Evolutionary conservation across 2,329 filamentous ascomycete genomes (phyloP).

Genomic region (Xylariaceae sp.): DNA sequence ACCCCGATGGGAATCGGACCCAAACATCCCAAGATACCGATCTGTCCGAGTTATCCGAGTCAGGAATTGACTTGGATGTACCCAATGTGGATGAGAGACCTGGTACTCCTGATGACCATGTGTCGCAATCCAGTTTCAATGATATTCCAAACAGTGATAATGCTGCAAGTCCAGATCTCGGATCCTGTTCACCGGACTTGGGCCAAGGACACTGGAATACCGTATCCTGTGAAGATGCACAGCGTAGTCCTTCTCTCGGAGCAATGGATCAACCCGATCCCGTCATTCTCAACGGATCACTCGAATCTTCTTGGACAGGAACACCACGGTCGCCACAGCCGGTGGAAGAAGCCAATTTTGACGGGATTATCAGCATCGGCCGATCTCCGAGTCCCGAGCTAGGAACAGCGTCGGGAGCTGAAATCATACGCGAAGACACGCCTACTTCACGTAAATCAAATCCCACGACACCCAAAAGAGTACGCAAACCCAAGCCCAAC

Average conservation of each 20-base stretch:
- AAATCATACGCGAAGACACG: not conserved
- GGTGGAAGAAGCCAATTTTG: not conserved
- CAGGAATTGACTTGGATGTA: no score
- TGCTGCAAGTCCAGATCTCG: not conserved
- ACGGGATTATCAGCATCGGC: not conserved
- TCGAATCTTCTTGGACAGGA: not conserved
- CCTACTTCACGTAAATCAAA: not conserved
- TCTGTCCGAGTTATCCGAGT: no score
- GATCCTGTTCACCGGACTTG: not conserved
- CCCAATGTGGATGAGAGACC: no score
- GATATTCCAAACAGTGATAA: not conserved
- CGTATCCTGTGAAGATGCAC: not conserved
- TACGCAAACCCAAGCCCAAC: conserved; percentile 3
- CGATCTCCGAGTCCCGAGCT: conserved; percentile 16
- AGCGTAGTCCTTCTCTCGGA: conserved; percentile 10
- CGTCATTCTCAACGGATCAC: not conserved
- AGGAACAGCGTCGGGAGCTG: conserved; percentile 8
- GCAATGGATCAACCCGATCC: conserved; percentile 5
- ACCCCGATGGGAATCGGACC: no score
- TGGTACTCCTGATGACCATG: no score
- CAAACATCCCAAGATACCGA: no score
- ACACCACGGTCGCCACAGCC: not conserved
- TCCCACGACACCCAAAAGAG: conserved; percentile 14
- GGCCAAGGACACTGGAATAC: not conserved
- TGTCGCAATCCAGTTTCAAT: no score